Base-by-base conservation (phyloP, 805 yeast genomes). In the Wickerhamomyces queroliae region DNA sequence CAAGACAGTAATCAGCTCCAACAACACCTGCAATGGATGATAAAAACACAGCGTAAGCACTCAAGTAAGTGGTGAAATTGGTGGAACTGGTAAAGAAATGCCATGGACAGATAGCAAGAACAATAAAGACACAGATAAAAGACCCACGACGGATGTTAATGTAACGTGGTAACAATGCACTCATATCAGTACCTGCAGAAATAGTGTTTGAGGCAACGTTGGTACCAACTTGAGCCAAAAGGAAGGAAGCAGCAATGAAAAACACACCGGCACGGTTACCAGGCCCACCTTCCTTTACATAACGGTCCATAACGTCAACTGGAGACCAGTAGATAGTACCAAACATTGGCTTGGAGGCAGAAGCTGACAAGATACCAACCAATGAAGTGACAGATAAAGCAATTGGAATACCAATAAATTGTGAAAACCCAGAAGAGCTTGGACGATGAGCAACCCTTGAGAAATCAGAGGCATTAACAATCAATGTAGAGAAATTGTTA, bases 381-480 rank as follows among this genome's bases (percentile, higher is more conserved):
- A 89, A 69, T 5, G 95, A 81, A 24, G 95, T 88, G 43, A 87
- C 52, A 5, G 89, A 81, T 62, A 86, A 87, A 49, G 86, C 75
- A 17, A 83, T 43, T 27, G 96, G 95, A 45, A 89, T 77, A 2
- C 91, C 69, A 31, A 83, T 53, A 31, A 70, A 55, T 59, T 80
- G 88, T 2, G 87, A 72, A 59, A 70, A 67, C 13, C 67, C 52
- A 4, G 81, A 70, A 17, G 76, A 65, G 32, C 52, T 59, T 38
- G 72, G 68, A 19, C 76, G 77, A 46, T 69, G 73, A 9, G 95
- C 83, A 63, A 87, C 81, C 61, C 96, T 76, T 20, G 95, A 73
- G 61, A 88, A 88, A 67, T 88, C 96, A 2, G 96, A 95, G 12
- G 93, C 85, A 62, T 88, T 88, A 40, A 83, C 74, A 55, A 89